Percentiles rank a stretch among this genome's conserved stretches.
Conservation (phyloP, 1,284 basidiomycete genomes). For the Cryptococcus sp. region DNA sequence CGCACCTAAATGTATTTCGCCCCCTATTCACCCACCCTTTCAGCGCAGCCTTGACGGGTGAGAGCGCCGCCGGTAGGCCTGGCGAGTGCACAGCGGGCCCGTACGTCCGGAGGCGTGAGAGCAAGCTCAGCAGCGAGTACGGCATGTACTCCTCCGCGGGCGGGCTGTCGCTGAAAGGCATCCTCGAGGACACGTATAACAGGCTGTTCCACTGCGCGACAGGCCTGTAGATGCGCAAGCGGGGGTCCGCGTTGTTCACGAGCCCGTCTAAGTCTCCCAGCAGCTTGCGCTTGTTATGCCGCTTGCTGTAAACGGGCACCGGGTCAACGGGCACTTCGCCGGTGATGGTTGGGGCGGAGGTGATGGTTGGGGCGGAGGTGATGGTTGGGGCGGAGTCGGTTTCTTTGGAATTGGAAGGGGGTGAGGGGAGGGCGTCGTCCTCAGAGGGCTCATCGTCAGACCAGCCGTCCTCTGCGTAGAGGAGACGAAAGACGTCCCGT, state of each 20-base stretch:
- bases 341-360: not conserved
- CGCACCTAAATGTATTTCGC: constrained; percentile 25
- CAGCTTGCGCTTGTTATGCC: too few relatives aligned
- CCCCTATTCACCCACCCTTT: constrained; percentile 31
- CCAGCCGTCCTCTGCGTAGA: constrained; percentile 26
- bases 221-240: constrained; percentile 19
- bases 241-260: constrained; percentile 18
- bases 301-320: not conserved
- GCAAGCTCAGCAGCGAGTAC: constrained; percentile 34
- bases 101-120: constrained; percentile 35
- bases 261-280: constrained; percentile 17
- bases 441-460: constrained; percentile 19
- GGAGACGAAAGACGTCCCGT: constrained; percentile 27
- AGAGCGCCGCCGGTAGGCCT: constrained; percentile 13
- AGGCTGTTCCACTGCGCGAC: not conserved
- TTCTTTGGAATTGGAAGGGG: not conserved
- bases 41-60: constrained; percentile 19
- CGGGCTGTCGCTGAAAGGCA: constrained; percentile 23
- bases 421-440: constrained; percentile 1
- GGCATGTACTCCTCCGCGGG: constrained; percentile 24
- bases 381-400: constrained; percentile 1
- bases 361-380: not conserved
- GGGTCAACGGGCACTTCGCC: too few relatives aligned
- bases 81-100: constrained; percentile 18
- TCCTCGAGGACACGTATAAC: constrained; percentile 23